A percentile compares a stretch with the other conserved stretches of the same genome.
Conservation (phyloP, 164 flowering plant genomes). For the Magnolia kwangsiensis region DNA sequence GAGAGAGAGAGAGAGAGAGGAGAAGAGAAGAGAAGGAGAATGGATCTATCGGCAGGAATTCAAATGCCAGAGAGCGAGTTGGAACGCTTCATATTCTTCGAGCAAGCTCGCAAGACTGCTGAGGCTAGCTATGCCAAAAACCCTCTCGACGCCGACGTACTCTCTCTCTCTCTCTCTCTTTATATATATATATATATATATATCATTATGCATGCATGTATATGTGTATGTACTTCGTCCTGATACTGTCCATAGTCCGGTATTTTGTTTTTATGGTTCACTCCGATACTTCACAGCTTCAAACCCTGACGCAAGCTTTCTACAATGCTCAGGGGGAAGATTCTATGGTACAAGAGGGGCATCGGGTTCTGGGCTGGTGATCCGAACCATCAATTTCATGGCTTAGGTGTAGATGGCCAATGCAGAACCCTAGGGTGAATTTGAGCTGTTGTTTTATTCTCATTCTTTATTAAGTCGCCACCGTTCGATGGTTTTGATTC, state of each 20-base stretch:
- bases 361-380: too few relatives aligned
- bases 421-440: too few relatives aligned
- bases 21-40: background rate
- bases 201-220: background rate
- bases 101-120: conserved; percentile 64
- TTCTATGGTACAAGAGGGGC: too few relatives aligned
- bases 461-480: too few relatives aligned
- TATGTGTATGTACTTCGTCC: background rate
- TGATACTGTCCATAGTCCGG: background rate
- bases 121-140: conserved; percentile 51
- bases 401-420: too few relatives aligned
- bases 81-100: conserved; percentile 70
- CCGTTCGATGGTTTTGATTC: too few relatives aligned
- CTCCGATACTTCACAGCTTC: background rate
- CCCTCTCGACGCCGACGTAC: conserved; percentile 77
- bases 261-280: background rate
- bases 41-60: conserved; percentile 23
- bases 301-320: background rate
- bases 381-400: too few relatives aligned
- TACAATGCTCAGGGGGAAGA: too few relatives aligned
- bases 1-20: background rate
- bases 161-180: background rate
- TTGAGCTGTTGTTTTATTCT: too few relatives aligned
- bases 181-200: too few relatives aligned
- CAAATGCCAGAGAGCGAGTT: conserved; percentile 50